Evolutionary conservation across 768 basidiomycete species (phyloP), one percentile per base, ranked within the genome.

Genomic region (Tricholoma terreum): DNA sequence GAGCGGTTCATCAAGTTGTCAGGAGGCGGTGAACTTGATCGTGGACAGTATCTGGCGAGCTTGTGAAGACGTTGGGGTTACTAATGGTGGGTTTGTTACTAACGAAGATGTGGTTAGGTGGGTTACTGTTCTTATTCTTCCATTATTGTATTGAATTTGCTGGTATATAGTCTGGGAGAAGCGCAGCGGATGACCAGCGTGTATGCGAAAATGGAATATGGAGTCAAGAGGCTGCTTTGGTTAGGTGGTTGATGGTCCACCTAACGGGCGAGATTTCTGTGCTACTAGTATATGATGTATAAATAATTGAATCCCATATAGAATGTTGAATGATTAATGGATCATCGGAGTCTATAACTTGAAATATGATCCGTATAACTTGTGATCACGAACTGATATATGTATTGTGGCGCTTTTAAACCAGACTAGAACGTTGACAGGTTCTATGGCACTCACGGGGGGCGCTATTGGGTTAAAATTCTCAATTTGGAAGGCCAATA

Each of bases 191-290:
- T 87, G 77, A 97, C 92, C 2, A 90, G 86, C 59, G 77, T 95
- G 62, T 90, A 92, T 69, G 84, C 93, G 12, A 93, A 94, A 74
- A 89, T 96, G 84, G 94, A 97, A 67, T 93, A 96, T 69, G 92
- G 91, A 0, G 79, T 97, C 51, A 98, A 95, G 79, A 78, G 93
- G 61, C 74, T 96, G 67, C 72, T 96, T 58, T 96, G 94, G 94
- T 72, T 96, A 49, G 90, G 92, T 50, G 81, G 87, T 61, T 91
- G 59, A 72, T 4, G 21, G 17, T 50, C 36, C n/a, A n/a, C n/a
- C n/a, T n/a, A n/a, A n/a, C n/a, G n/a, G n/a, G n/a, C n/a, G n/a
- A n/a, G n/a, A n/a, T n/a, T n/a, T n/a, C n/a, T n/a, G n/a, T n/a
- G n/a, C n/a, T n/a, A n/a, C n/a, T n/a, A n/a, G n/a, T n/a, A n/a